Evolutionary conservation across 1,139 yeast species (phyloP), one percentile per base, ranked within the genome.

Genomic region (Debaryomyces nepalensis): DNA sequence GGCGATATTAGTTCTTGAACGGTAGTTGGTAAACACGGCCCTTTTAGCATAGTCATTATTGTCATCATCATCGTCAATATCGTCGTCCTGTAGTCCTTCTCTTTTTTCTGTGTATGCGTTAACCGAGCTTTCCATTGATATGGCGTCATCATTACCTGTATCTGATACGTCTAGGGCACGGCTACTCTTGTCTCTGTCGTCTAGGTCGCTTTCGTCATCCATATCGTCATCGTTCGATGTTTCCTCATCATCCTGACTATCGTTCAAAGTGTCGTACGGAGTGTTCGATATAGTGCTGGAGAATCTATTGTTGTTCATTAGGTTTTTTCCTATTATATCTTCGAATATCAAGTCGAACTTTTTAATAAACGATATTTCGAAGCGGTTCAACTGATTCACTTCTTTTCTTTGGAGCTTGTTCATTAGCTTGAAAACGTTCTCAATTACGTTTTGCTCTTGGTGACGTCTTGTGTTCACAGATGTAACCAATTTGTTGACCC

Each of bases 401-500:
- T 41, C 43, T 10, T 36, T 37, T 4, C 22, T 16, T 16, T 37
- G 37, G n/a, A 46, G 27, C 18, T 33, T 24, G 6, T 33, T 39
- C 10, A 39, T 21, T 6, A 46, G 24, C 10, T 38, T 29, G 8
- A 37, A 20, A 7, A 42, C 37, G n/a, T 24, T 43, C 5, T 20
- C 27, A 4, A 30, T 38, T 6, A 36, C 18, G 5, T 44, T 44
- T n/a, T 40, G 33, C 5, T 40, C 20, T 16, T 41, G 44, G 9
- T 37, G 34, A 18, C 30, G 22, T 4, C 14, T 26, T 3, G 42
- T 33, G 15, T 30, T 33, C 15, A 29, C 40, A 10, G 44, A 31
- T 19, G 35, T 44, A 4, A 52, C 33, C 24, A 63, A 44, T 30
- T 51, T 55, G 29, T 56, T 52, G 27, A 75, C 67, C 86, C 83